phyloP scores from a whole-genome alignment of 768 basidiomycete species.

The Tulasnella sp. region DNA sequence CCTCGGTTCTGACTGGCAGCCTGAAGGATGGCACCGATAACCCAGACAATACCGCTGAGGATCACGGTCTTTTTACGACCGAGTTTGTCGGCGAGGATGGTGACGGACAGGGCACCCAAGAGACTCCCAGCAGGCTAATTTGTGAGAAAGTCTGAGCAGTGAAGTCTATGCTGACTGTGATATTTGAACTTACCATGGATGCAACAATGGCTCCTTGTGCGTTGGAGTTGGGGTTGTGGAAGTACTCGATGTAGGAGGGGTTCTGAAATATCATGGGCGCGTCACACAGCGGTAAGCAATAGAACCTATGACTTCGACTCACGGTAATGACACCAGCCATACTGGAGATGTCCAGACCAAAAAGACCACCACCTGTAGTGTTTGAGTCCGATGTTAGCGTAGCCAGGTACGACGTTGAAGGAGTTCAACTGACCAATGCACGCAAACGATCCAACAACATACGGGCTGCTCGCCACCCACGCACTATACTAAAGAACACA shows the following conservation, averaged over 20 bases:
- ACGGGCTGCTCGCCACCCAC: constrained; percentile 30
- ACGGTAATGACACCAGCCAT: constrained; percentile 66
- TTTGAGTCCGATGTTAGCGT: background rate
- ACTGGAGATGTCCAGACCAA: constrained; percentile 72
- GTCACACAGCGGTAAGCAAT: background rate
- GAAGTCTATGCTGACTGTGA: no score
- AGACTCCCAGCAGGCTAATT: background rate
- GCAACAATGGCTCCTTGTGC: constrained; percentile 12
- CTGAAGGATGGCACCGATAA: constrained; percentile 65
- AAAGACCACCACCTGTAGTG: constrained; percentile 32
- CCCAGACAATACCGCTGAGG: constrained; percentile 49
- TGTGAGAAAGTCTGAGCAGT: no score
- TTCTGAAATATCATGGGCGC: constrained; percentile 1
- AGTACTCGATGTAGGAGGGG: constrained; percentile 4
- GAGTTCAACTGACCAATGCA: constrained; percentile 42
- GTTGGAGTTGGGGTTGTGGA: constrained; percentile 7
- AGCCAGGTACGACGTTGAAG: constrained; percentile 30
- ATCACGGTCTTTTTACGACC: constrained; percentile 1
- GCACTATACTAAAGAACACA: background rate
- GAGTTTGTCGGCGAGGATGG: background rate
- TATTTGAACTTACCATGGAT: background rate
- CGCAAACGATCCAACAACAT: constrained; percentile 68
- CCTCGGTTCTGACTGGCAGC: constrained; percentile 50
- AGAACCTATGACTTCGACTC: constrained; percentile 13
- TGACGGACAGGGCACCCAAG: background rate